Evolutionary conservation across 148 eudicot species (phyloP).

Genomic region (Agrostemma githago): DNA sequence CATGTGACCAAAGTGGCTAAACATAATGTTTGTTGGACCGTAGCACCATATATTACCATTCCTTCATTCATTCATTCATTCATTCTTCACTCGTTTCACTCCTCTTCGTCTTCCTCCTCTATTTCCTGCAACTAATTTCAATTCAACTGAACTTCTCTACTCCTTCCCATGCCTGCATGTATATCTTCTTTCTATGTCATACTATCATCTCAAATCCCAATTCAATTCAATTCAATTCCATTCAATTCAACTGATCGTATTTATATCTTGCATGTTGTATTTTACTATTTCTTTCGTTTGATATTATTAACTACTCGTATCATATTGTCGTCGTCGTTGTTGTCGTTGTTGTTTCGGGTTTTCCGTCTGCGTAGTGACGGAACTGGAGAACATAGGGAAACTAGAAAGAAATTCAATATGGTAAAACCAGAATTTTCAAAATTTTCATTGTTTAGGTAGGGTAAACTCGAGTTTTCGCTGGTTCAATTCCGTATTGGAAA

Average conservation of each 20-base stretch:
- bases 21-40: background rate
- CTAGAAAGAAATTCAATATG: no score
- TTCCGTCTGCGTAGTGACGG: background rate
- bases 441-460: no score
- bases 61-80: background rate
- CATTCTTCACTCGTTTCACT: slow-evolving; percentile 13
- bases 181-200: background rate
- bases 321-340: background rate
- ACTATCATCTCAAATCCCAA: no score
- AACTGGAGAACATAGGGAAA: no score
- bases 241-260: background rate
- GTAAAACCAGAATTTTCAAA: no score
- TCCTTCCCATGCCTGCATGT: slow-evolving; percentile 29
- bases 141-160: background rate
- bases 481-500: slow-evolving; percentile 12
- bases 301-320: background rate
- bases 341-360: background rate
- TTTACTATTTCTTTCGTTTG: background rate
- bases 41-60: background rate
- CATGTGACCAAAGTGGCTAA: background rate
- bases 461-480: background rate
- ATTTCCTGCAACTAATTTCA: background rate
- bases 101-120: background rate
- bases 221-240: slow-evolving; percentile 3
- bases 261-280: slow-evolving; percentile 5